Evolutionary conservation across 192 early-diverging fungal genomes (phyloP), one percentile per base, ranked within the genome.

Genomic region (Geosiphon pyriformis): DNA sequence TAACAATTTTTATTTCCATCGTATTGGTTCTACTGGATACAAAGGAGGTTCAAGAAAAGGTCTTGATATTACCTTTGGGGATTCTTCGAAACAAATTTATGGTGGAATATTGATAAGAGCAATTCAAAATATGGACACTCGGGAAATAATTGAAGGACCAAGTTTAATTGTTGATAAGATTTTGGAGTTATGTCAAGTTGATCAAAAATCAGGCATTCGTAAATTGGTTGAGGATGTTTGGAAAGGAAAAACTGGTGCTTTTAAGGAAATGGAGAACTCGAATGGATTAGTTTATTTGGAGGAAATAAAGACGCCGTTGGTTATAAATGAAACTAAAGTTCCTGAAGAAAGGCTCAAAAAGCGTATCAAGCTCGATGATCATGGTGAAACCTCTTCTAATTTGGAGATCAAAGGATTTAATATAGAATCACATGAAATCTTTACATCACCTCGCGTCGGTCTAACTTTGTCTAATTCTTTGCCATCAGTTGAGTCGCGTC

Each of bases 1-100:
- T 32, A 67, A 67, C 35, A 66, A 73, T 54, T 73, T 65, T 61
- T 73, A 73, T 53, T 73, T 73, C 34, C 72, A 73, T 52, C 67
- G 56, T 29, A 63, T 69, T 55, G 65, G 65, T 18, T 33, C 31
- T 22, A 59, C 46, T 22, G 72, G 72, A n/a, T 73, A 73, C 51
- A 60, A 63, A 65, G 72, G 72, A n/a, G 72, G 72, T 27, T 33
- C 72, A 25, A 64, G 68, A 31, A 73, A 73, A 59, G 72, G 72
- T 31, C 18, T 73, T 20, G 72, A 73, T 53, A 64, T 73, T 33
- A 73, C 72, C 27, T 73, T 73, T 65, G 72, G 72, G 12, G 61
- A 42, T 22, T 17, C 26, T 31, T 37, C 56, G 3, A 30, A 18
- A 48, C 64, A 67, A 34, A 65, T 62, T 61, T 73, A 69, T 35